A percentile compares a stretch with the other conserved stretches of the same genome.
Conservation (phyloP, 139 green algal genomes). For the Asterochloris sp. region DNA sequence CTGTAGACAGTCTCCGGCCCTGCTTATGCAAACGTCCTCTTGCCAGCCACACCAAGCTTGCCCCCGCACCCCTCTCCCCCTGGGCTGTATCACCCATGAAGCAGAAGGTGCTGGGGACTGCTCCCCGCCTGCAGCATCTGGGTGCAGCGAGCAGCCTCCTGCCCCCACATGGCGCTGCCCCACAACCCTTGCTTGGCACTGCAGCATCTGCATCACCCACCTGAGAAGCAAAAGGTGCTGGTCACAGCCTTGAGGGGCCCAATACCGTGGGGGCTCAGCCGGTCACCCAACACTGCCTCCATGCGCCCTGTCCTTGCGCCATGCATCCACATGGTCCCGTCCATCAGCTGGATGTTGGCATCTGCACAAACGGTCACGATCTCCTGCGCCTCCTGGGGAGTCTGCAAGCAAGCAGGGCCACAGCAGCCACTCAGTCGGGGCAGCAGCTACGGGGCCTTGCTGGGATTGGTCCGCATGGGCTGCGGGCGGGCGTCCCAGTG, state of each 20-base stretch:
- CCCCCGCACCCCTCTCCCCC: too few relatives aligned
- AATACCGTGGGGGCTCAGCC: conserved; percentile 1
- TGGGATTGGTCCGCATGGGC: too few relatives aligned
- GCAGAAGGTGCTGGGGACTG: too few relatives aligned
- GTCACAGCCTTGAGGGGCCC: conserved; percentile 23
- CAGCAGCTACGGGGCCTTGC: too few relatives aligned
- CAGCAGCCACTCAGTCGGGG: too few relatives aligned
- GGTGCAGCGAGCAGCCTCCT: too few relatives aligned
- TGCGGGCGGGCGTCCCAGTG: too few relatives aligned
- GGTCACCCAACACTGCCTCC: conserved; percentile 16
- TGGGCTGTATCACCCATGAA: too few relatives aligned
- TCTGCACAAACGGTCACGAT: conserved; percentile 19
- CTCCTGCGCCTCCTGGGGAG: conserved; percentile 15
- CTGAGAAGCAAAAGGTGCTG: conserved; percentile 26
- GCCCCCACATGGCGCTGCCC: not conserved
- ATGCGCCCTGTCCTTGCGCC: conserved; percentile 6
- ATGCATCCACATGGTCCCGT: conserved; percentile 43
- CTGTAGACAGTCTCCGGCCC: too few relatives aligned
- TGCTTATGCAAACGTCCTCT: too few relatives aligned
- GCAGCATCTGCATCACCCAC: not conserved
- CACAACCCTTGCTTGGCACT: not conserved
- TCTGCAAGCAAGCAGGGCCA: not conserved
- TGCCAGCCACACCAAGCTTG: too few relatives aligned
- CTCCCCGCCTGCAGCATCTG: too few relatives aligned
- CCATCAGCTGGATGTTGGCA: conserved; percentile 34